Evolutionary conservation across 345 rosid species (phyloP), one percentile per base, ranked within the genome.

Genomic region (Stellera chamaejasme): DNA sequence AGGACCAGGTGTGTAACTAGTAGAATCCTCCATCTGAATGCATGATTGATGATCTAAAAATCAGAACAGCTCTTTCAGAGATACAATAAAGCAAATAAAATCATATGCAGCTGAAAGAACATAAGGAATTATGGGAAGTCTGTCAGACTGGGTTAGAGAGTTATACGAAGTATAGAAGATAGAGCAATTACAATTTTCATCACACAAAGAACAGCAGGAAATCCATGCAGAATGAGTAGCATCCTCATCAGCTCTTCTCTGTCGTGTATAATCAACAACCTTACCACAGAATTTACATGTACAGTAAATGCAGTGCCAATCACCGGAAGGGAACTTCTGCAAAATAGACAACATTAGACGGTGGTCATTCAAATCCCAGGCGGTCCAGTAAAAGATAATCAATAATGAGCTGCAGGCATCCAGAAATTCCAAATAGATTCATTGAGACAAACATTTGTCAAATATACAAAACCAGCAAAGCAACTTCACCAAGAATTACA

Each of bases 221-320:
- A 45, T 54, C 60, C 82, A 62, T 13, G 76, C 64, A 43, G 69
- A 50, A 23, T 14, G 53, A 25, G 59, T 55, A 55, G 69, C 44
- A 52, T 55, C 57, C 53, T 58, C 73, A 51, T 63, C 52, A 52
- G 59, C 69, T 12, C 59, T 65, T 62, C 25, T 58, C 51, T 61
- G 76, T 47, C 56, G 50, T 39, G 64, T 48, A 67, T 64, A 72
- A 60, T 76, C 77, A 55, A 64, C 69, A 66, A 62, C 67, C 60
- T 55, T 64, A 61, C 85, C 81, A 64, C 99, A 89, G 69, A 75
- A 82, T 82, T 89, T 89, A 75, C 99, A 93, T 23, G 82, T 74
- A 77, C 99, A 93, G 72, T 77, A 75, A 61, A 79, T 64, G 77
- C 99, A 93, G 67, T 79, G 78, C 99, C 99, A 93, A 52, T 75